Evolutionary conservation across 345 rosid genomes (phyloP).

Genomic region (Citrus sp.): DNA sequence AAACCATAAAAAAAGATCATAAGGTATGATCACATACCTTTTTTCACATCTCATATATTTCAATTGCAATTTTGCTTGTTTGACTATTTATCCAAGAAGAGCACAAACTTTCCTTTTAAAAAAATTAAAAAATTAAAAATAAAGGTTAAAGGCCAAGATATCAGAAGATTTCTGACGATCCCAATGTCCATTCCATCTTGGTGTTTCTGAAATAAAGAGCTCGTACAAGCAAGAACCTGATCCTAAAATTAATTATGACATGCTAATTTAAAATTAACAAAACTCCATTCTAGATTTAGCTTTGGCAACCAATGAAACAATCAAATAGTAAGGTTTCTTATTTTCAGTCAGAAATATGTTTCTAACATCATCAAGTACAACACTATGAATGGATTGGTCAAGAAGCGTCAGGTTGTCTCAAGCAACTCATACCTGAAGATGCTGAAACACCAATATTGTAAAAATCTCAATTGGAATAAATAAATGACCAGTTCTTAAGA

Average conservation of each 20-base stretch:
- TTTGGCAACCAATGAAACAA: not conserved
- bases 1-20: not conserved
- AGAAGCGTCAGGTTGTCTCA: not conserved
- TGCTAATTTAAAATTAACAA: not conserved
- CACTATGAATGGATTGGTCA: not conserved
- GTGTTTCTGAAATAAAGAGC: not conserved
- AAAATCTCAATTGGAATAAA: not conserved
- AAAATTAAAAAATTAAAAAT: not conserved
- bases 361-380: not conserved
- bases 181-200: conserved; percentile 23
- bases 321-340: not conserved
- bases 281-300: not conserved
- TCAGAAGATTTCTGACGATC: conserved; percentile 42
- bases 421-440: not conserved
- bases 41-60: not conserved
- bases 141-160: conserved; percentile 28
- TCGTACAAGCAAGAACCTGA: conserved; percentile 40
- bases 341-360: not conserved
- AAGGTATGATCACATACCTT: not conserved
- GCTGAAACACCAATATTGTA: not conserved
- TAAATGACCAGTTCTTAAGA: not conserved
- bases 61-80: not conserved
- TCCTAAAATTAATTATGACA: conserved; percentile 28
- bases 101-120: not conserved
- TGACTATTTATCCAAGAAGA: not conserved